Evolutionary conservation across 2,329 filamentous ascomycete species (phyloP), one percentile per base, ranked within the genome.

Genomic region (Colletotrichum euphorbiae): DNA sequence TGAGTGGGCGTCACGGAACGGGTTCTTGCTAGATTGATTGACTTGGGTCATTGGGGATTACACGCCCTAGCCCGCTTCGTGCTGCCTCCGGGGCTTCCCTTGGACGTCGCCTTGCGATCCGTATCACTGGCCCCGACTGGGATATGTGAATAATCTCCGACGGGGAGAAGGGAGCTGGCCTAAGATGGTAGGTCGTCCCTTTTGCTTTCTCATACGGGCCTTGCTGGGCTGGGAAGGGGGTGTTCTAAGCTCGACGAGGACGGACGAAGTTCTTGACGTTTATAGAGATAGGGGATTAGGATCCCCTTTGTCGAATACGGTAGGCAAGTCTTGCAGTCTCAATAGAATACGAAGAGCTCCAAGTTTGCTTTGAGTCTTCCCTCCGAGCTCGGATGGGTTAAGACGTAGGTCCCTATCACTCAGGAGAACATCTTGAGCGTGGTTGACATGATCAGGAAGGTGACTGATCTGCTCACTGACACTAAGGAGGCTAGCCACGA

Each of bases 311-410:
- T 8, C 11, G 36, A 8, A 1, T 15, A 13, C 36, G 36, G 36
- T 1, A 8, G 36, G 36, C 36, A 38, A 15, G 36, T 38, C 12
- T 38, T 15, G 36, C 12, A 15, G 11, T 38, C 28, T 28, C 36
- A 7, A 13, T 15, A 12, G 9, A 8, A 38, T 15, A 38, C 36
- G 36, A 3, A 13, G 36, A 11, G 11, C 11, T 38, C 11, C 36
- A 38, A 15, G 36, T 28, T 28, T 1, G 28, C 28, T 28, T 28
- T 8, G 28, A 4, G 36, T 38, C 48, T 69, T 51, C 67, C 62
- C n/a, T 28, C 54, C 1, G 67, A 71, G 31, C 55, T 69, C 17
- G 69, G 62, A 1, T 69, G 66, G 66, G 45, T 43, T 6, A 69
- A 66, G 45, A 62, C 61, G 38, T 13, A 33, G 0, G 33, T 45